Evolutionary conservation across 345 rosid species (phyloP).

Genomic region (Acer campestre): DNA sequence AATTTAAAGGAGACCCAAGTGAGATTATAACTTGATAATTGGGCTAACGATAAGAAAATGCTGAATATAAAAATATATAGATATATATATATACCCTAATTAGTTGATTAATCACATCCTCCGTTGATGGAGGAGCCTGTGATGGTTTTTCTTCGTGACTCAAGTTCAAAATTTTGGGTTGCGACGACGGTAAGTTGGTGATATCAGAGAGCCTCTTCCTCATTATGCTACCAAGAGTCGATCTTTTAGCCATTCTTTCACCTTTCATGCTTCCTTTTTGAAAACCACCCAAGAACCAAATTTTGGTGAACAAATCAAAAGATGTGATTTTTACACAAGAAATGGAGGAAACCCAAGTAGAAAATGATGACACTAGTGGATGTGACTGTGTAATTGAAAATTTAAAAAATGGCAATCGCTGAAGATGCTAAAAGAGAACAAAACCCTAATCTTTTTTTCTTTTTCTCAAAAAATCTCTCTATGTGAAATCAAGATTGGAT

Average conservation of each 20-base stretch:
- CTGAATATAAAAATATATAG: neutral
- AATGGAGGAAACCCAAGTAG: neutral
- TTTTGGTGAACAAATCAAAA: neutral
- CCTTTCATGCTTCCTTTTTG: slow-evolving; percentile 30
- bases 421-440: neutral
- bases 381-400: neutral
- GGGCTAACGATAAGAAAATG: neutral
- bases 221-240: slow-evolving; percentile 50
- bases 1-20: neutral
- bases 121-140: slow-evolving; percentile 18
- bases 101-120: slow-evolving; percentile 47
- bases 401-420: neutral
- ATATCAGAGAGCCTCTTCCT: slow-evolving; percentile 65
- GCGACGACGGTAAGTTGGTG: slow-evolving; percentile 53
- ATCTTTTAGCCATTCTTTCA: slow-evolving; percentile 44
- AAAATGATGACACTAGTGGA: neutral
- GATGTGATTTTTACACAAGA: neutral
- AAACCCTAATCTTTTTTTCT: neutral
- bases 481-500: slow-evolving; percentile 5
- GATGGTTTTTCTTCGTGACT: slow-evolving; percentile 30
- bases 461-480: neutral
- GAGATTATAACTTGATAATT: neutral
- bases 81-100: slow-evolving; percentile 33
- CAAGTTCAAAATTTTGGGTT: slow-evolving; percentile 27
- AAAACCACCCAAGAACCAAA: neutral